A percentile compares a stretch with the other conserved stretches of the same genome.
phyloP scores from a whole-genome alignment of 805 yeast genomes.

The Candida pseudoglaebosa region DNA sequence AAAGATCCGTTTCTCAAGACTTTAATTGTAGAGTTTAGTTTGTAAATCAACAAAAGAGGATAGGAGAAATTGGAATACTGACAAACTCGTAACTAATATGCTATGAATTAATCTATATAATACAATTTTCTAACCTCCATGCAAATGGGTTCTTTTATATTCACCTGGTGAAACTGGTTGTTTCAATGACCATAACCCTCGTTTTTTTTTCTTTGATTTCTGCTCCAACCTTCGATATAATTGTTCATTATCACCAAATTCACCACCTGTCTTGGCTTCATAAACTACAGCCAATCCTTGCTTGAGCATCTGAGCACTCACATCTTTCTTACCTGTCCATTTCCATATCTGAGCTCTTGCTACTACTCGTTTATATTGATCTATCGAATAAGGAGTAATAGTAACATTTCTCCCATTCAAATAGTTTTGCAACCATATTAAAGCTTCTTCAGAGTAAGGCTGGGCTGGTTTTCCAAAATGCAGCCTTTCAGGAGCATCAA shows the following conservation, averaged over 20 bases:
- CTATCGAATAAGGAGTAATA: slow-evolving; percentile 74
- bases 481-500: slow-evolving; percentile 94
- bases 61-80: no score
- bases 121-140: slow-evolving; percentile 6
- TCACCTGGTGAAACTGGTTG: slow-evolving; percentile 70
- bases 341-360: slow-evolving; percentile 66
- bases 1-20: no score
- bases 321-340: slow-evolving; percentile 62
- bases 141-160: slow-evolving; percentile 50
- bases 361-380: slow-evolving; percentile 87
- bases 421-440: slow-evolving; percentile 67
- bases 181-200: slow-evolving; percentile 68
- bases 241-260: slow-evolving; percentile 75
- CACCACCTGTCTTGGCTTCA: slow-evolving; percentile 76
- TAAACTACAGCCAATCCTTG: slow-evolving; percentile 84
- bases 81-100: no score
- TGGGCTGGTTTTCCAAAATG: slow-evolving; percentile 95
- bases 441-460: slow-evolving; percentile 79
- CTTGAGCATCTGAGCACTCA: slow-evolving; percentile 82
- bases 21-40: no score
- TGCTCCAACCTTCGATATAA: slow-evolving; percentile 58
- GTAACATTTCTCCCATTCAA: slow-evolving; percentile 65
- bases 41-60: no score
- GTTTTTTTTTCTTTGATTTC: slow-evolving; percentile 49
- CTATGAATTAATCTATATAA: no score